phyloP scores from a whole-genome alignment of 1,139 yeast genomes.

The Meyerozyma smithsonii region DNA sequence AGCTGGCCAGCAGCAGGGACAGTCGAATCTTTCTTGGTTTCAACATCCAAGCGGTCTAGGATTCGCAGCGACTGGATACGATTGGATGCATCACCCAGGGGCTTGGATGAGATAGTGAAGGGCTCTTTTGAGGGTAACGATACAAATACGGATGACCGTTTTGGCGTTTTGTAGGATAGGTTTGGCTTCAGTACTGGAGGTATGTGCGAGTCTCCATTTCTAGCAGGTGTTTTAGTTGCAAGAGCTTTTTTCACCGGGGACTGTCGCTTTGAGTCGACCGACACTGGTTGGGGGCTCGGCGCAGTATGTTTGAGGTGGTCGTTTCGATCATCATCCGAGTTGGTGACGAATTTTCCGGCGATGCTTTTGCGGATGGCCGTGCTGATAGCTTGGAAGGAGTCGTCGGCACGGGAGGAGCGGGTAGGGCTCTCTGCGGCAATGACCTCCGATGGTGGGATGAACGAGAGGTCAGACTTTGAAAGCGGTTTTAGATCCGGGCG shows the following conservation, averaged over 20 bases:
- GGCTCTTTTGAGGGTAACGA: slow-evolving; percentile 41
- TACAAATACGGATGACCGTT: slow-evolving; percentile 32
- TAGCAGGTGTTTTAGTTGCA: not conserved
- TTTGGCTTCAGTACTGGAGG: not conserved
- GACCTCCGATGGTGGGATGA: not conserved
- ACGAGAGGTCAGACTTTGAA: not conserved
- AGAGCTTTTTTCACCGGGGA: not conserved
- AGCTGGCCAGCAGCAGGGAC: slow-evolving; percentile 1
- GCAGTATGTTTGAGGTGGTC: slow-evolving; percentile 1
- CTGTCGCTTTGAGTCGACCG: not conserved
- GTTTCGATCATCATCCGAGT: not conserved
- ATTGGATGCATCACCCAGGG: slow-evolving; percentile 6
- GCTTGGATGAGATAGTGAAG: slow-evolving; percentile 17
- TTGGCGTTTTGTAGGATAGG: slow-evolving; percentile 20
- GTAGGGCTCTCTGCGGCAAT: not conserved
- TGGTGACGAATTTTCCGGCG: slow-evolving; percentile 25
- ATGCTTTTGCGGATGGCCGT: slow-evolving; percentile 36
- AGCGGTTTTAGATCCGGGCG: not conserved
- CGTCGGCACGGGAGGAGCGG: slow-evolving; percentile 11
- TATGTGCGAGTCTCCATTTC: not conserved
- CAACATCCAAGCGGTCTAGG: slow-evolving; percentile 16
- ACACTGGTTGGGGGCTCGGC: not conserved
- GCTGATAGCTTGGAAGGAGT: slow-evolving; percentile 32
- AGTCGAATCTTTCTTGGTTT: slow-evolving; percentile 11
- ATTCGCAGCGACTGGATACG: slow-evolving; percentile 14